Conservation (phyloP, 2,329 filamentous ascomycete genomes). For the Aspergillus puulaauensis region DNA sequence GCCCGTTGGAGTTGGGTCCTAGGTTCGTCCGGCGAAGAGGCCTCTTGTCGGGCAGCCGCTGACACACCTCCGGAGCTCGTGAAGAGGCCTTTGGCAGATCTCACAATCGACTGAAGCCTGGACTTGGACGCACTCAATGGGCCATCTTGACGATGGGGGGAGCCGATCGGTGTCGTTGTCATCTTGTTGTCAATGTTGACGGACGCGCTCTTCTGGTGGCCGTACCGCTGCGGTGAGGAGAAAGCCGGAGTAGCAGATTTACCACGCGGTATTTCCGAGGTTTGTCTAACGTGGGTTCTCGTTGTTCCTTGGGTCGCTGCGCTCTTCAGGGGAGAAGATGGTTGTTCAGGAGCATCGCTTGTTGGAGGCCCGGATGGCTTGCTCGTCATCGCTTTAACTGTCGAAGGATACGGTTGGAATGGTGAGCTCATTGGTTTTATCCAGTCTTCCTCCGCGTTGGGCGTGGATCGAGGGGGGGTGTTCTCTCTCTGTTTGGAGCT, state of each 20-base stretch:
- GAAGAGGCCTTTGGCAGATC: slow-evolving; percentile 81
- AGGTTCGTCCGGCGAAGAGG: slow-evolving; percentile 44
- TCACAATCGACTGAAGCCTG: slow-evolving; percentile 86
- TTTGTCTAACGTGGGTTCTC: slow-evolving; percentile 16
- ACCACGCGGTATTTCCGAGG: slow-evolving; percentile 48
- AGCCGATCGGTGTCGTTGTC: slow-evolving; percentile 59
- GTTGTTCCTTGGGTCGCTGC: slow-evolving; percentile 18
- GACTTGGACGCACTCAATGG: slow-evolving; percentile 90
- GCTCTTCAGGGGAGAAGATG: slow-evolving; percentile 4
- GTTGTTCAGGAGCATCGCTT: slow-evolving; percentile 17
- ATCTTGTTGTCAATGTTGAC: slow-evolving; percentile 53
- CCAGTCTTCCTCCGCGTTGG: slow-evolving; percentile 57
- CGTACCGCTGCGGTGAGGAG: slow-evolving; percentile 49
- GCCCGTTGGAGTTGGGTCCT: slow-evolving; percentile 30
- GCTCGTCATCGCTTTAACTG: slow-evolving; percentile 61
- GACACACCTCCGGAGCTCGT: slow-evolving; percentile 67
- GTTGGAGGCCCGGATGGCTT: slow-evolving; percentile 50
- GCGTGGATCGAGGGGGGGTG: slow-evolving; percentile 20
- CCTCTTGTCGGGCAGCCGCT: slow-evolving; percentile 59
- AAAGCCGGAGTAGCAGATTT: slow-evolving; percentile 67
- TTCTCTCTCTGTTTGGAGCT: slow-evolving; percentile 22
- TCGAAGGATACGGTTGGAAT: slow-evolving; percentile 54
- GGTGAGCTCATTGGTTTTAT: slow-evolving; percentile 54
- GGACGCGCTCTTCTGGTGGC: slow-evolving; percentile 61
- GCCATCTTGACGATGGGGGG: slow-evolving; percentile 65